Percentiles rank a stretch among this genome's conserved stretches.
Evolutionary conservation across 2,329 filamentous ascomycete genomes (phyloP).

Genomic region (Coniochaeta hoffmannii): DNA sequence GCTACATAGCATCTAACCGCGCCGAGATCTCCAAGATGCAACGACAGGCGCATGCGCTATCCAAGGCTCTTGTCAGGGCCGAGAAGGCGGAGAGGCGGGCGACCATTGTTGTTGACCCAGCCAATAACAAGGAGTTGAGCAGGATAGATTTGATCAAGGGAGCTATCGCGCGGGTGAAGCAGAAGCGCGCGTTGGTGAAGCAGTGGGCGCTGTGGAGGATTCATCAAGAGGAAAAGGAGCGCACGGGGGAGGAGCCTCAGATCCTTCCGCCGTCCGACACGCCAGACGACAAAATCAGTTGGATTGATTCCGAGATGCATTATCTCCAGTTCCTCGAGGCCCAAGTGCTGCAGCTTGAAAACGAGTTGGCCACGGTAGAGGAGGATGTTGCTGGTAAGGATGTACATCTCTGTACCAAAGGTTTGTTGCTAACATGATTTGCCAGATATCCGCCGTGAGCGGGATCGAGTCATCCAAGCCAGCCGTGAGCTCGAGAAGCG

Average conservation of each 20-base stretch:
- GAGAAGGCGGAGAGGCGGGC: conserved; percentile 6
- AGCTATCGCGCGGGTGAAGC: conserved; percentile 8
- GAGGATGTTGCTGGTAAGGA: neutral
- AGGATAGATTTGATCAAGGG: conserved; percentile 8
- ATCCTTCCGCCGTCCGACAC: neutral
- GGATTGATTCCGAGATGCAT: neutral
- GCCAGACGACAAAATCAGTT: neutral
- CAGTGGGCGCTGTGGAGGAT: neutral
- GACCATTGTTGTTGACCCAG: conserved; percentile 7
- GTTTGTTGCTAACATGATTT: neutral
- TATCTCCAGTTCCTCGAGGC: neutral
- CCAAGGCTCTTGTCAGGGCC: conserved; percentile 5
- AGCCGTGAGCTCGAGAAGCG: conserved; percentile 3
- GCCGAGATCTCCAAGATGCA: conserved; percentile 9
- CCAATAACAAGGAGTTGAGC: conserved; percentile 8
- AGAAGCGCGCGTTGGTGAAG: conserved; percentile 4
- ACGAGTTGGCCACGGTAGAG: neutral
- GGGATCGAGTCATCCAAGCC: neutral
- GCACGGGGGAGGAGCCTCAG: neutral
- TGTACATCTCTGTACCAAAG: neutral
- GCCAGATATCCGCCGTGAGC: neutral
- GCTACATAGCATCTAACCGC: conserved; percentile 11
- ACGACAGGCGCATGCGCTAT: conserved; percentile 5
- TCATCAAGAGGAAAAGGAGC: neutral
- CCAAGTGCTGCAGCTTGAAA: neutral